Evolutionary conservation across 2,329 filamentous ascomycete species (phyloP), one percentile per base, ranked within the genome.

Genomic region (Clarireedia monteithiana): DNA sequence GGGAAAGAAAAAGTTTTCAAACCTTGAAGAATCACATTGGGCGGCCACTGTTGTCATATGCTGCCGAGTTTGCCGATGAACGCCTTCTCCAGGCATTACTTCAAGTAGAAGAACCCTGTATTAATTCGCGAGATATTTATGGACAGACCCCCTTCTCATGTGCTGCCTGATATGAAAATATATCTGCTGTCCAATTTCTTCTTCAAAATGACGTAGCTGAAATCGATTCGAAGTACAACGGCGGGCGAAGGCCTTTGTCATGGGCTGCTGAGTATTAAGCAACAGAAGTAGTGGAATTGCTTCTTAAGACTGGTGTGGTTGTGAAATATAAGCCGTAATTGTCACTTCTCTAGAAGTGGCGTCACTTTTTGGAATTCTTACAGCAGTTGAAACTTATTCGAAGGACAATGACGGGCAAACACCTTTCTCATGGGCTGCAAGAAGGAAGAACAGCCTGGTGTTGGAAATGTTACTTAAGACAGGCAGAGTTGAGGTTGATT

Each of bases 11-110:
- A 27, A 6, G 1, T 27, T 27, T 6, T 27, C 4, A 5, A 27
- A 27, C 5, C 26, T 27, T 27, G 3, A 27, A 7, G 7, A 27
- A 27, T 27, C 26, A 27, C 4, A 7, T 7, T 27, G 26, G 26
- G 4, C 4, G 26, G 26, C 1, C 26, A 14, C 58, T 54, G 20
- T 51, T 60, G 51, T 59, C 4, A 52, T 56, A 27, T 39, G 58
- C 58, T 15, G 44, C 44, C 30, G n/a, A 50, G 36, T 47, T 47
- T 48, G 58, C 57, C 2, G 46, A 58, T 45, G 45, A 55, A 23
- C 39, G 12, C 12, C 5, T 17, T 5, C 14, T 40, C 10, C 3
- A 40, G 12, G 5, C 12, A 40, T 27, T 7, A 24, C 59, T n/a
- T 51, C 59, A 20, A 53, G 50, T 1, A 20, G 14, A 12, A 15